These are phyloP conservation scores for Bruguiera sexangula DNA, from an alignment of 345 rosid genomes.

Conservation along the genomic window DNA sequence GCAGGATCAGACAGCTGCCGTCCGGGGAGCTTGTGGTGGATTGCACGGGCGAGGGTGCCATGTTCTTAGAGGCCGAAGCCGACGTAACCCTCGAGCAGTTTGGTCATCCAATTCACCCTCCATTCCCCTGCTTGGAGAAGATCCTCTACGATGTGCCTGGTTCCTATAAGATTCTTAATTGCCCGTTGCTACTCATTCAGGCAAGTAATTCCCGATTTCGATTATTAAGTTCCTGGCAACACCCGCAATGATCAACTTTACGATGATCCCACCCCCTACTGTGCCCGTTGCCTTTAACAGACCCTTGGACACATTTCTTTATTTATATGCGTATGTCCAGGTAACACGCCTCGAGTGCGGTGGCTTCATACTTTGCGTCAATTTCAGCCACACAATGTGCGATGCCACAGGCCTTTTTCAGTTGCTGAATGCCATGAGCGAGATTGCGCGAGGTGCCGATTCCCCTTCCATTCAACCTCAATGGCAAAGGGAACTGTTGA, in stretches of 20 bases:
- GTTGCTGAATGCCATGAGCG: conserved; percentile 10
- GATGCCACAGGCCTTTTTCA: conserved; percentile 4
- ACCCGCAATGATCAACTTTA: too few relatives aligned
- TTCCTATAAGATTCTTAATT: background rate
- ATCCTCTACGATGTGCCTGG: conserved; percentile 5
- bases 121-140: conserved; percentile 5
- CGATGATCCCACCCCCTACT: too few relatives aligned
- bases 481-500: conserved; percentile 15
- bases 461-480: conserved; percentile 8
- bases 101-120: conserved; percentile 1
- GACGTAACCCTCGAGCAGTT: conserved; percentile 3
- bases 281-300: too few relatives aligned
- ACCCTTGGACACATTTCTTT: too few relatives aligned
- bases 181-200: conserved; percentile 14
- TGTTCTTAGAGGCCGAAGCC: conserved; percentile 15
- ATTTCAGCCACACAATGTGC: conserved; percentile 10
- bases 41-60: too few relatives aligned
- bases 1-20: background rate
- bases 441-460: conserved; percentile 8
- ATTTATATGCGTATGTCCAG: background rate
- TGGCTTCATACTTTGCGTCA: conserved; percentile 6
- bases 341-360: conserved; percentile 18
- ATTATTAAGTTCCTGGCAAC: too few relatives aligned
- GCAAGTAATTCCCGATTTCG: background rate
- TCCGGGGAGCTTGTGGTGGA: too few relatives aligned